phyloP scores from a whole-genome alignment of 306 rosid genomes.

The Sophora flavescens region DNA sequence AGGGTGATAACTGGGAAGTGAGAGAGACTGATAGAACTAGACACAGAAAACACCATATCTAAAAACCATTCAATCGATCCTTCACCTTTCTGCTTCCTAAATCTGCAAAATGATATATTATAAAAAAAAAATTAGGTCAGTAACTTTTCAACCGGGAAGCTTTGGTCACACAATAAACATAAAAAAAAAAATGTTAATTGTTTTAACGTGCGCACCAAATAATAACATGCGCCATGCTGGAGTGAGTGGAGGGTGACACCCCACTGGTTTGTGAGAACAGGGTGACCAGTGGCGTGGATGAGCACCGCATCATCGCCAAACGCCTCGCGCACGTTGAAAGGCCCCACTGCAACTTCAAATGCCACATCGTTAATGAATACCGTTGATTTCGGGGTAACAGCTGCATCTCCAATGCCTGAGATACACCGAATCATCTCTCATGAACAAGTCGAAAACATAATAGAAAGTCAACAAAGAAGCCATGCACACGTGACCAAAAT shows the following conservation, averaged over 20 bases:
- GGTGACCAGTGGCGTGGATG: slow-evolving; percentile 81
- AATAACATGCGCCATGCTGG: slow-evolving; percentile 81
- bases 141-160: background rate
- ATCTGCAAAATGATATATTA: slow-evolving; percentile 57
- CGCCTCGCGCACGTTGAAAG: slow-evolving; percentile 84
- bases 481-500: slow-evolving; percentile 77
- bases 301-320: slow-evolving; percentile 85
- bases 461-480: slow-evolving; percentile 44
- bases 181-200: too few relatives aligned
- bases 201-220: slow-evolving; percentile 58
- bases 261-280: slow-evolving; percentile 88
- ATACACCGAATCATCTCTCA: slow-evolving; percentile 41
- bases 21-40: slow-evolving; percentile 15
- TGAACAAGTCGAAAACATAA: slow-evolving; percentile 5
- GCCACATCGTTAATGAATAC: slow-evolving; percentile 92
- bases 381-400: slow-evolving; percentile 57
- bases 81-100: slow-evolving; percentile 50
- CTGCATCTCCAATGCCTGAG: slow-evolving; percentile 61
- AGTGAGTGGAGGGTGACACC: slow-evolving; percentile 88
- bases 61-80: slow-evolving; percentile 19
- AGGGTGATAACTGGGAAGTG: background rate
- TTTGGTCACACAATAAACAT: background rate
- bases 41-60: slow-evolving; percentile 36
- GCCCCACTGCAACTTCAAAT: slow-evolving; percentile 76
- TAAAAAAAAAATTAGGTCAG: background rate